These are phyloP conservation scores for Heimioporus sp. DNA, from an alignment of 768 basidiomycete genomes.

Conservation along the genomic window DNA sequence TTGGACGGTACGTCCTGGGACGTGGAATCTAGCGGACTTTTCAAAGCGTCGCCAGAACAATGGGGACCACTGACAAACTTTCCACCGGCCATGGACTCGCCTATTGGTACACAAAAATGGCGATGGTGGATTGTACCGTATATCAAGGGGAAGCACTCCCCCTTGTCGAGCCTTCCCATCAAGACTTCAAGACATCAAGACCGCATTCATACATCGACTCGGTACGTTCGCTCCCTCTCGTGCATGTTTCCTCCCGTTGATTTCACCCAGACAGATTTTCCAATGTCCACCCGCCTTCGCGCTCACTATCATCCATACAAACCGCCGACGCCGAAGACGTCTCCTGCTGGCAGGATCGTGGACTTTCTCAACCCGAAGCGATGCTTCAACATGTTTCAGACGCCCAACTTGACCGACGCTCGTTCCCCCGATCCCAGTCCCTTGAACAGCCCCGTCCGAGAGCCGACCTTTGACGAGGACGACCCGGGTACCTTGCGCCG, in stretches of 20 bases:
- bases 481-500: conserved; percentile 7
- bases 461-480: conserved; percentile 1
- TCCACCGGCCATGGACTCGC: neutral
- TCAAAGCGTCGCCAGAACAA: conserved; percentile 11
- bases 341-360: conserved; percentile 30
- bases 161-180: neutral
- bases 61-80: neutral
- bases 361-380: conserved; percentile 14
- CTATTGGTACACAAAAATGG: conserved; percentile 12
- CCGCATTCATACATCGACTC: neutral
- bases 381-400: conserved; percentile 20
- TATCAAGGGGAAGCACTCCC: conserved; percentile 12
- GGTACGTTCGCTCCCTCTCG: neutral
- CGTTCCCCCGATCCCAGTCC: conserved; percentile 17
- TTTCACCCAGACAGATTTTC: neutral
- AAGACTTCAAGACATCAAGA: too few relatives aligned
- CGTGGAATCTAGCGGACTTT: conserved; percentile 10
- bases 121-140: conserved; percentile 7
- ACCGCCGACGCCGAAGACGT: neutral
- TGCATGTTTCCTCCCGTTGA: neutral
- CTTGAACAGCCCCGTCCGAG: conserved; percentile 15
- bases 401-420: conserved; percentile 4
- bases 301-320: conserved; percentile 14
- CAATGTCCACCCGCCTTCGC: conserved; percentile 19
- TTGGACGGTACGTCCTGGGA: neutral